These are phyloP conservation scores for Hymenoscyphus albidus DNA, from an alignment of 2,329 filamentous ascomycete genomes.

Conservation along the genomic window DNA sequence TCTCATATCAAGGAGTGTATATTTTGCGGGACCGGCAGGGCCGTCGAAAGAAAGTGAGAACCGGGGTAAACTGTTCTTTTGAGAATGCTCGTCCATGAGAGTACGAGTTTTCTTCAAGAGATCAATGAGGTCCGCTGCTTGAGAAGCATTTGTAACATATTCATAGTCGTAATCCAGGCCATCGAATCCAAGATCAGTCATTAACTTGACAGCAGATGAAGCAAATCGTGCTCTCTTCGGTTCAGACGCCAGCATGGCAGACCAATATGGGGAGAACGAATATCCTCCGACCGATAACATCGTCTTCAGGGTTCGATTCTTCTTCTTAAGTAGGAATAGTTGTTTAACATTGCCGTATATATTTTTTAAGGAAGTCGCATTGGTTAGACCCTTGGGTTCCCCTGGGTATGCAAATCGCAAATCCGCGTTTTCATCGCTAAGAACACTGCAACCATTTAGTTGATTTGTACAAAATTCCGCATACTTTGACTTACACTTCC, in stretches of 20 bases:
- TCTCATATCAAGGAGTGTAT: conserved; percentile 43
- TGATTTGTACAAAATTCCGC: neutral
- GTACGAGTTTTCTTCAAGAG: conserved; percentile 28
- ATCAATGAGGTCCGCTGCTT: conserved; percentile 25
- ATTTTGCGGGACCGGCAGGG: conserved; percentile 47
- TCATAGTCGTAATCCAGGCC: conserved; percentile 26
- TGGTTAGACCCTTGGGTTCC: conserved; percentile 40
- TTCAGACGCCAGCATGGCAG: conserved; percentile 58
- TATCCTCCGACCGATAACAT: conserved; percentile 79
- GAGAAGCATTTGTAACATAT: conserved; percentile 20
- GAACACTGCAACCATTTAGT: conserved; percentile 4
- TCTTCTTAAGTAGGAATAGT: conserved; percentile 70
- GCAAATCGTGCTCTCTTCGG: conserved; percentile 35
- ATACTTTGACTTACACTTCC: conserved; percentile 23
- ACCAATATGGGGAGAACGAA: conserved; percentile 74
- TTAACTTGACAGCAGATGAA: conserved; percentile 14
- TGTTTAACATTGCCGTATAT: conserved; percentile 77
- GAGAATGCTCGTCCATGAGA: conserved; percentile 46
- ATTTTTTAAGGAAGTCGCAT: conserved; percentile 56
- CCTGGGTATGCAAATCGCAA: conserved; percentile 65
- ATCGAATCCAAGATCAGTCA: conserved; percentile 23
- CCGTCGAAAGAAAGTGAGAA: conserved; percentile 49
- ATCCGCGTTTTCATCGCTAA: conserved; percentile 12
- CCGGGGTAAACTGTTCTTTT: conserved; percentile 45
- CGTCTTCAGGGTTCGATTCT: conserved; percentile 72